Conservation (phyloP, 2,329 filamentous ascomycete genomes). For the Penicillium sp. region DNA sequence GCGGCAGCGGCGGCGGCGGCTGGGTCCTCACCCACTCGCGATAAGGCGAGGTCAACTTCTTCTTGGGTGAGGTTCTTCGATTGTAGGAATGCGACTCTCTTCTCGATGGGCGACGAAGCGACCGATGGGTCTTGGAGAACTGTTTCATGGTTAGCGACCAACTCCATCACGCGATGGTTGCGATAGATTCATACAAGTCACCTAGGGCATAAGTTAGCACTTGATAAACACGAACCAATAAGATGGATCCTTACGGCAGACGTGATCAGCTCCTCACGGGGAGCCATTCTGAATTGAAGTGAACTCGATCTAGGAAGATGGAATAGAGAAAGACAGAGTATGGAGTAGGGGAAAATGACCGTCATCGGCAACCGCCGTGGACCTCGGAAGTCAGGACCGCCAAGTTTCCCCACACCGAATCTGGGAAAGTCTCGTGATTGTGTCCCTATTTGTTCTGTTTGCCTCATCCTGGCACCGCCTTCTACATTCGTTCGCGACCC, state of each 20-base stretch:
- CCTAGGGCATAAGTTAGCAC: conserved; percentile 37
- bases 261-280: conserved; percentile 82
- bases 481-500: neutral
- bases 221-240: neutral
- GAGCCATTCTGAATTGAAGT: conserved; percentile 64
- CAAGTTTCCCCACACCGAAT: conserved; percentile 33
- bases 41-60: conserved; percentile 83
- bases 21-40: conserved; percentile 66
- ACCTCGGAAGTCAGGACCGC: conserved; percentile 38
- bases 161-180: conserved; percentile 1
- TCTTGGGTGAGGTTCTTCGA: conserved; percentile 97
- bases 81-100: conserved; percentile 86
- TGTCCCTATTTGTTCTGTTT: conserved; percentile 21
- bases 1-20: conserved; percentile 46
- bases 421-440: conserved; percentile 29
- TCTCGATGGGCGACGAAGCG: conserved; percentile 84
- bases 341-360: conserved; percentile 15
- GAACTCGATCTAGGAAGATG: conserved; percentile 11
- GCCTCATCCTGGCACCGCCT: conserved; percentile 1
- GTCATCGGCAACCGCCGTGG: conserved; percentile 32
- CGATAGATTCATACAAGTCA: conserved; percentile 49
- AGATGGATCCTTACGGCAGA: conserved; percentile 64
- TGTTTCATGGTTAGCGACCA: conserved; percentile 38
- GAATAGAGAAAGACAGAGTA: conserved; percentile 7
- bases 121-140: conserved; percentile 95